phyloP scores from a whole-genome alignment of 2,329 filamentous ascomycete genomes.

The Calonectria leucothoes region DNA sequence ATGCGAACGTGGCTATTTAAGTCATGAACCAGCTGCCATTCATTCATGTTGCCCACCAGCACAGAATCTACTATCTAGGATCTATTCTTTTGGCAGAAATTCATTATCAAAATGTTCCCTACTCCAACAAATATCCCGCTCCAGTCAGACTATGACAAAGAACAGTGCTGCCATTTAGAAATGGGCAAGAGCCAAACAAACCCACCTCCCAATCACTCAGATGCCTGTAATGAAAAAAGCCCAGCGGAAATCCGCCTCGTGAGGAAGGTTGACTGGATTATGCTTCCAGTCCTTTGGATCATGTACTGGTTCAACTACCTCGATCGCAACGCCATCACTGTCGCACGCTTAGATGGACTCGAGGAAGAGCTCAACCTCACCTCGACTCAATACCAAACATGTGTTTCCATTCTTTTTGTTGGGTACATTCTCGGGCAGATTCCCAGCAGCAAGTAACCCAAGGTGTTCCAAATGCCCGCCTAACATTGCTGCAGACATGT shows the following conservation, averaged over 20 bases:
- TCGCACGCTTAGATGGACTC: conserved; percentile 49
- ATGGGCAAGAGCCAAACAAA: not conserved
- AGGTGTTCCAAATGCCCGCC: not conserved
- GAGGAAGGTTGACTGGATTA: not conserved
- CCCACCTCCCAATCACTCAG: not conserved
- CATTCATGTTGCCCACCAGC: too few species aligned
- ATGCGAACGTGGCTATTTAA: not conserved
- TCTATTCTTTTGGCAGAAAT: too few species aligned
- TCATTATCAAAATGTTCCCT: not conserved
- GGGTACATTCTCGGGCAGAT: conserved; percentile 59
- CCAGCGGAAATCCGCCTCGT: not conserved
- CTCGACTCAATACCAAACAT: conserved; percentile 43
- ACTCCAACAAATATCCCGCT: not conserved
- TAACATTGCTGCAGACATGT: conserved; percentile 45
- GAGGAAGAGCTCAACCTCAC: conserved; percentile 42
- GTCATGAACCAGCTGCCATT: not conserved
- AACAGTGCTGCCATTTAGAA: not conserved
- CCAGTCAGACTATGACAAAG: not conserved
- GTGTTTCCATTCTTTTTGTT: conserved; percentile 47
- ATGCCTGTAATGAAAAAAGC: not conserved
- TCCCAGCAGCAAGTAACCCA: conserved; percentile 40
- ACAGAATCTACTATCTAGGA: not conserved
- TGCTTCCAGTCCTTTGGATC: conserved; percentile 45
- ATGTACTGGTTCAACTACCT: conserved; percentile 58
- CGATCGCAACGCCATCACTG: conserved; percentile 59